These are phyloP conservation scores for Edaphochlamys debaryana DNA, from an alignment of 139 green algal species.

Conservation along the genomic window DNA sequence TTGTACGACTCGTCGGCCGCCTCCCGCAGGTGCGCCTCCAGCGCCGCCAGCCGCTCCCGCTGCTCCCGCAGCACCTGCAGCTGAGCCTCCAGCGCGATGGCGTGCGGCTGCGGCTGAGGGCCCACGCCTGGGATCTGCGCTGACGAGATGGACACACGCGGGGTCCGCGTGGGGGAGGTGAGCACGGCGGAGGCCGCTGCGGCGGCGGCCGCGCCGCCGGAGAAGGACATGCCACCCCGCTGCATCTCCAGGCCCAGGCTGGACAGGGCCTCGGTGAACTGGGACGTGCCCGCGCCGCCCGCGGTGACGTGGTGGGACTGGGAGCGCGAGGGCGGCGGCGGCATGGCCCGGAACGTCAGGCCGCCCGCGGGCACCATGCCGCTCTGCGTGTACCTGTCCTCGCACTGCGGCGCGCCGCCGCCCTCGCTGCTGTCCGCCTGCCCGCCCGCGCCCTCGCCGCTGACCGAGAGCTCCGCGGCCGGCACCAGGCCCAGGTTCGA, in stretches of 20 bases:
- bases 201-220: background rate
- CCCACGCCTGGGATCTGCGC: too few species aligned
- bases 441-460: background rate
- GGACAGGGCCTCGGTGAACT: conserved; percentile 16
- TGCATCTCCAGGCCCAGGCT: conserved; percentile 18
- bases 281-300: background rate
- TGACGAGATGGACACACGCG: background rate
- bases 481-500: conserved; percentile 24
- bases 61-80: background rate
- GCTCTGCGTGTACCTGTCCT: too few species aligned
- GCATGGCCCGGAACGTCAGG: background rate
- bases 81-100: background rate
- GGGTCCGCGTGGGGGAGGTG: background rate
- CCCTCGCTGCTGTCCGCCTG: background rate
- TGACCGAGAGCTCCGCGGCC: background rate
- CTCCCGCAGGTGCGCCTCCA: background rate
- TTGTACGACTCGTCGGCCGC: background rate
- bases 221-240: background rate
- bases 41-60: conserved; percentile 12
- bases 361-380: conserved; percentile 20
- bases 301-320: background rate
- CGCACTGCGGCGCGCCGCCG: background rate
- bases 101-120: background rate
- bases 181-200: background rate
- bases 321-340: background rate